These are phyloP conservation scores for Schizochytrium sp. DNA, from an alignment of 108 stramenopile species.

Conservation along the genomic window DNA sequence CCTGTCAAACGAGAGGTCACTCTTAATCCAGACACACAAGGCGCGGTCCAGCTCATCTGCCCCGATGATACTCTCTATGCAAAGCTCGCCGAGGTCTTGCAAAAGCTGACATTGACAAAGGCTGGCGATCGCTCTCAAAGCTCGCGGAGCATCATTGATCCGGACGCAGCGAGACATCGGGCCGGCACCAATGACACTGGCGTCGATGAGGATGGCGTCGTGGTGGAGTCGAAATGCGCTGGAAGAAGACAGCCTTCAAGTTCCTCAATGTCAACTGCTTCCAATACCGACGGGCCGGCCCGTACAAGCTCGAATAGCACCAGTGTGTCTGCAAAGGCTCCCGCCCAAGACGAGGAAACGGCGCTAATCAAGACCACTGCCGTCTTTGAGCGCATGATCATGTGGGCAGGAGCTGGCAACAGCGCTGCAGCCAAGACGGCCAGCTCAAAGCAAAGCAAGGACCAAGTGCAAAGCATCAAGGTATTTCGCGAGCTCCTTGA, in stretches of 20 bases:
- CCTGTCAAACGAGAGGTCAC: not conserved
- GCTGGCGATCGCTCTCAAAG: not conserved
- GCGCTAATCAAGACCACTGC: not conserved
- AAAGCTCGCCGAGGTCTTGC: not conserved
- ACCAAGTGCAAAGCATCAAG: constrained; percentile 10
- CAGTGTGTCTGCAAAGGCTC: not conserved
- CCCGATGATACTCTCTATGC: not conserved
- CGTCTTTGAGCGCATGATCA: constrained; percentile 16
- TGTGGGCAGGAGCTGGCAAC: not conserved
- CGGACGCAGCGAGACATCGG: too few relatives aligned
- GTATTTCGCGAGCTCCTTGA: not conserved
- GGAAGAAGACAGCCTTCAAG: not conserved
- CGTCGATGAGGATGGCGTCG: not conserved
- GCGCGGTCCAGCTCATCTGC: not conserved
- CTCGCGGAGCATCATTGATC: not conserved
- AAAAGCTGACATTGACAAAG: not conserved
- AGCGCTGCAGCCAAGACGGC: not conserved
- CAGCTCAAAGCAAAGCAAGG: not conserved
- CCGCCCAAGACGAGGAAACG: not conserved
- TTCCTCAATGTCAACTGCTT: not conserved
- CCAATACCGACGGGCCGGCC: not conserved
- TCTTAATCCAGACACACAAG: not conserved
- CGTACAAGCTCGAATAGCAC: not conserved
- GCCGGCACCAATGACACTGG: too few relatives aligned
- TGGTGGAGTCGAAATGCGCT: not conserved